These are phyloP conservation scores for Dalechampia spathulata DNA, from an alignment of 441 rosid genomes.

Conservation along the genomic window DNA sequence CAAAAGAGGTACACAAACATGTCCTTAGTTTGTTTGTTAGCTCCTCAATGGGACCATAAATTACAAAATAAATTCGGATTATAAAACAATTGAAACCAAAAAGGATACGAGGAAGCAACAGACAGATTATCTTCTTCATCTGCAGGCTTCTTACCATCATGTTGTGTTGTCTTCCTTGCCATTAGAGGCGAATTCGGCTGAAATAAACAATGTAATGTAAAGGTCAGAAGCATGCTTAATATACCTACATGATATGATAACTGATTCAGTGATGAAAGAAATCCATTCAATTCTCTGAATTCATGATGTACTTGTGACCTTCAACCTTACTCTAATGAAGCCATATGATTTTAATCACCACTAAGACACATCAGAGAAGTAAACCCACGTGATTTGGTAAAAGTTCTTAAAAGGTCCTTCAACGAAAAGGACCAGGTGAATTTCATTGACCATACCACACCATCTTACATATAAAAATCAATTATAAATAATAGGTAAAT, in stretches of 20 bases:
- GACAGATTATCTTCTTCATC: slow-evolving; percentile 90
- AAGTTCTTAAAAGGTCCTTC: neutral
- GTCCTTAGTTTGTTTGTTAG: neutral
- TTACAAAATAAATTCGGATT: slow-evolving; percentile 3
- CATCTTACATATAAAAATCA: neutral
- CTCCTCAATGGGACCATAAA: neutral
- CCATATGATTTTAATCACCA: neutral
- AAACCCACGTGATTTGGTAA: neutral
- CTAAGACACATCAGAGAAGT: neutral
- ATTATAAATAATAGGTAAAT: neutral
- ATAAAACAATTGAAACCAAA: neutral
- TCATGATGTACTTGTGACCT: neutral
- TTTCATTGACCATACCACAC: neutral
- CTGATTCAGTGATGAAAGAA: neutral
- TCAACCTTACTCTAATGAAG: neutral
- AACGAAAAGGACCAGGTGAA: neutral
- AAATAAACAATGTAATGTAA: slow-evolving; percentile 7
- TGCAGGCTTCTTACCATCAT: slow-evolving; percentile 44
- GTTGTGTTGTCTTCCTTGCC: slow-evolving; percentile 40
- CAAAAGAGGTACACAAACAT: neutral
- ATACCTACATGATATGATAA: neutral
- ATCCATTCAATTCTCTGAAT: neutral
- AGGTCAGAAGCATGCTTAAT: slow-evolving; percentile 7
- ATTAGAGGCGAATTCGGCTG: slow-evolving; percentile 38
- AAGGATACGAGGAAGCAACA: slow-evolving; percentile 88